Percentiles rank a stretch among this genome's conserved stretches.
phyloP scores from a whole-genome alignment of 2,329 filamentous ascomycete genomes.

The Fusarium hainanense region DNA sequence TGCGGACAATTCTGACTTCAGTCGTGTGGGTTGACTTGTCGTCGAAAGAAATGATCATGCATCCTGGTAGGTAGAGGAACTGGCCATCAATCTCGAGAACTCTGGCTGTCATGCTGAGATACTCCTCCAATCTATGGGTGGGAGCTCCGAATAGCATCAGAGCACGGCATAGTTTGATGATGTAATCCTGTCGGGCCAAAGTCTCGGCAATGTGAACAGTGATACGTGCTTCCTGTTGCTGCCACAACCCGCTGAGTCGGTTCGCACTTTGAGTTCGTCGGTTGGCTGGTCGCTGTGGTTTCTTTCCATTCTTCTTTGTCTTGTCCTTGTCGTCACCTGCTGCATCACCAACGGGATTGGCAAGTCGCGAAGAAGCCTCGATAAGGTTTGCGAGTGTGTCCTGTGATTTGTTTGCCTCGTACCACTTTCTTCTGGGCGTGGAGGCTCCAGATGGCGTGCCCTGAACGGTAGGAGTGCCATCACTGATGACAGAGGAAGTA shows the following conservation, averaged over 20 bases:
- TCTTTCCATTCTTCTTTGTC: slow-evolving; percentile 44
- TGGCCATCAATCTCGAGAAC: slow-evolving; percentile 88
- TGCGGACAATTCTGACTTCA: slow-evolving; percentile 73
- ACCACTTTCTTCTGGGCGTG: slow-evolving; percentile 61
- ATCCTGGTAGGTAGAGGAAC: slow-evolving; percentile 88
- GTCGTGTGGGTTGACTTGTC: slow-evolving; percentile 73
- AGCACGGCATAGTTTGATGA: slow-evolving; percentile 84
- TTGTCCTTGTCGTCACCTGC: slow-evolving; percentile 24
- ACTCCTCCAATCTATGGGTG: slow-evolving; percentile 89
- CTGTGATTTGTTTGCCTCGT: slow-evolving; percentile 59
- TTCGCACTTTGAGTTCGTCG: slow-evolving; percentile 53
- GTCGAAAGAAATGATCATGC: slow-evolving; percentile 93
- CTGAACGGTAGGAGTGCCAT: slow-evolving; percentile 52
- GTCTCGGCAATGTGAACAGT: slow-evolving; percentile 70
- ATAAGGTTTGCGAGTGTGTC: slow-evolving; percentile 61
- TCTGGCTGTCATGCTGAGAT: slow-evolving; percentile 85
- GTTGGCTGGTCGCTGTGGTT: slow-evolving; percentile 48
- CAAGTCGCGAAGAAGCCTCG: slow-evolving; percentile 58
- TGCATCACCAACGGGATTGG: slow-evolving; percentile 47
- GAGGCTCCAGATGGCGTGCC: slow-evolving; percentile 52
- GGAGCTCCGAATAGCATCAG: slow-evolving; percentile 91
- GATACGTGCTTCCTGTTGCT: slow-evolving; percentile 59
- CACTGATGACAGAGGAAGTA: slow-evolving; percentile 44
- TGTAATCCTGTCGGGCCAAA: slow-evolving; percentile 81
- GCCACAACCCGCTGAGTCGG: slow-evolving; percentile 53